Evolutionary conservation across 352 stramenopile species (phyloP).

Genomic region (Achlya hypogyna): DNA sequence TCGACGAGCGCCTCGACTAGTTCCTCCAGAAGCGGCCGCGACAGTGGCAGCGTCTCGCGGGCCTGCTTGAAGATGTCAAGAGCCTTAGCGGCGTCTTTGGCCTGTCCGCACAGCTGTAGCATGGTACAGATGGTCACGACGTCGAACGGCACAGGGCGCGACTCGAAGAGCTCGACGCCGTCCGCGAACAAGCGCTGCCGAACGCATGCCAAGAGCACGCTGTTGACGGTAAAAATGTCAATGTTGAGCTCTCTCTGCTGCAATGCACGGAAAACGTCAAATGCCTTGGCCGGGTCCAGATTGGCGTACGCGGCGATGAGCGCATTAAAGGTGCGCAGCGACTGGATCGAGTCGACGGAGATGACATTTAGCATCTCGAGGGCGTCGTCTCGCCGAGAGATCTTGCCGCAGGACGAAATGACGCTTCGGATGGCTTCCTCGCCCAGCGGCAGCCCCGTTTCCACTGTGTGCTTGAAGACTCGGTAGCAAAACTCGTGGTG

Average conservation of each 20-base stretch:
- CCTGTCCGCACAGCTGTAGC: conserved; percentile 55
- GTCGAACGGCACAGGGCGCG: conserved; percentile 42
- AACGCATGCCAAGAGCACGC: conserved; percentile 54
- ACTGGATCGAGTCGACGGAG: conserved; percentile 48
- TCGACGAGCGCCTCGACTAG: conserved; percentile 12
- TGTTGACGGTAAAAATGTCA: conserved; percentile 67
- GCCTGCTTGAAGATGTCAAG: conserved; percentile 46
- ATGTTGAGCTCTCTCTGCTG: conserved; percentile 35
- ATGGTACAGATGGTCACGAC: conserved; percentile 64
- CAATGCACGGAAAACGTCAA: conserved; percentile 46
- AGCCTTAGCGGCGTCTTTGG: conserved; percentile 41
- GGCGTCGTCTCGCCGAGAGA: conserved; percentile 4
- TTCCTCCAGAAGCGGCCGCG: conserved; percentile 50
- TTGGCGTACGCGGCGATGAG: conserved; percentile 80
- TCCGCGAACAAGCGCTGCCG: conserved; percentile 31
- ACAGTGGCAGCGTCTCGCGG: conserved; percentile 30
- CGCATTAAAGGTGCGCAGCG: conserved; percentile 72
- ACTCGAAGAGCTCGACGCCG: conserved; percentile 45
- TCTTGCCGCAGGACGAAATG: conserved; percentile 8
- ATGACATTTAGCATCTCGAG: conserved; percentile 48
- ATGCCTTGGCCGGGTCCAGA: conserved; percentile 26
- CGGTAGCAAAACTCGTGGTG: conserved; percentile 12
- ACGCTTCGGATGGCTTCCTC: not conserved
- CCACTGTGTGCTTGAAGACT: not conserved
- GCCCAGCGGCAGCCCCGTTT: not conserved